These are phyloP conservation scores for Ustilago sp. DNA, from an alignment of 1,284 basidiomycete genomes.

Conservation along the genomic window DNA sequence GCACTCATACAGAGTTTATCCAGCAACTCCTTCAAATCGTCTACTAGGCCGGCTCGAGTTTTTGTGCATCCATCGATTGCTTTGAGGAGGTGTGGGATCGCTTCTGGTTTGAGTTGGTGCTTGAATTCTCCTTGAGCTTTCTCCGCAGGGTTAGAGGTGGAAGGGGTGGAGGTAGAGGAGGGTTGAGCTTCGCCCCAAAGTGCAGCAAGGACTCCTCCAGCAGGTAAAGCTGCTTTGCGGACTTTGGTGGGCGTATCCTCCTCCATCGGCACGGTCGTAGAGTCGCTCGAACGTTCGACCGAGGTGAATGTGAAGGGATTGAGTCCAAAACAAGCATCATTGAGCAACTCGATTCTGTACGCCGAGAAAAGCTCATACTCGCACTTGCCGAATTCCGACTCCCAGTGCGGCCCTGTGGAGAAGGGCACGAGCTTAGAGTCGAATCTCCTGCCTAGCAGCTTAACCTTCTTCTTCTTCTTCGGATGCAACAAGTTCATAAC, in stretches of 20 bases:
- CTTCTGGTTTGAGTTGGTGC: slow-evolving; percentile 41
- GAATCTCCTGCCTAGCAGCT: slow-evolving; percentile 63
- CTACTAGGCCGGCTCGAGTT: slow-evolving; percentile 55
- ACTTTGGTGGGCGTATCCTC: slow-evolving; percentile 21
- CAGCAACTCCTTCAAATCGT: slow-evolving; percentile 59
- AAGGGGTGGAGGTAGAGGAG: neutral
- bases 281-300: slow-evolving; percentile 14
- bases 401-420: slow-evolving; percentile 66
- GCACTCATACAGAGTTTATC: slow-evolving; percentile 46
- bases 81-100: slow-evolving; percentile 46
- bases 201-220: slow-evolving; percentile 40
- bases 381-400: slow-evolving; percentile 47
- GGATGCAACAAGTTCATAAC: slow-evolving; percentile 41
- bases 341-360: slow-evolving; percentile 65
- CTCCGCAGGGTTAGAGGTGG: neutral
- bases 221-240: slow-evolving; percentile 23
- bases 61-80: slow-evolving; percentile 58
- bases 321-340: slow-evolving; percentile 60
- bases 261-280: neutral
- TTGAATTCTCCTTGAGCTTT: slow-evolving; percentile 20
- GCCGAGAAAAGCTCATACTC: slow-evolving; percentile 55
- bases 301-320: slow-evolving; percentile 63
- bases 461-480: slow-evolving; percentile 67
- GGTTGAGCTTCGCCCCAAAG: slow-evolving; percentile 37
- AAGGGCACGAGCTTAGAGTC: slow-evolving; percentile 66